Evolutionary conservation across 2,329 filamentous ascomycete genomes (phyloP).

Genomic region (Fusarium sp.): DNA sequence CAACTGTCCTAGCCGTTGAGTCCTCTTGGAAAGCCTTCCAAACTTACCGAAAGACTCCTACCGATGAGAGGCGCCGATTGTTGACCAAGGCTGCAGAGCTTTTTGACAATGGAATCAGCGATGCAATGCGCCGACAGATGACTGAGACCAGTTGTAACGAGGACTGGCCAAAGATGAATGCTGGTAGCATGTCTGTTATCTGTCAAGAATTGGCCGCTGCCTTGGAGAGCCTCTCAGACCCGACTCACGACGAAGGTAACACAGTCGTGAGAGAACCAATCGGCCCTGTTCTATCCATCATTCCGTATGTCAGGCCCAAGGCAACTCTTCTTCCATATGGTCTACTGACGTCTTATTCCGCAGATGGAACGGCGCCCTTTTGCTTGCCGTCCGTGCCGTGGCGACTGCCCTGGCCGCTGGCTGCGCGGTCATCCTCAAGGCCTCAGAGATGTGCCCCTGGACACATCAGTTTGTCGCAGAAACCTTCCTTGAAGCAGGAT

Average conservation of each 20-base stretch:
- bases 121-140: neutral
- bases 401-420: neutral
- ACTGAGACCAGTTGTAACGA: neutral
- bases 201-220: neutral
- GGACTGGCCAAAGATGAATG: neutral
- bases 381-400: neutral
- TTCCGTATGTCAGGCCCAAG: neutral
- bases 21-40: neutral
- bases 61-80: neutral
- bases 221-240: neutral
- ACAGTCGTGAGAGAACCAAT: neutral
- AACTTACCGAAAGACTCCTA: neutral
- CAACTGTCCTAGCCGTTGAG: neutral
- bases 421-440: neutral
- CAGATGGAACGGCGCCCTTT: neutral
- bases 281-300: neutral
- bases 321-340: rapidly evolving
- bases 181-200: neutral
- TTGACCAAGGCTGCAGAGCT: neutral
- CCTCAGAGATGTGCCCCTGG: neutral
- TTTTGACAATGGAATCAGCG: neutral
- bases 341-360: neutral
- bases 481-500: neutral
- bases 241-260: neutral
- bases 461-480: neutral